These are phyloP conservation scores for Arthrobotrys conoides DNA, from an alignment of 2,329 filamentous ascomycete species.

Conservation along the genomic window DNA sequence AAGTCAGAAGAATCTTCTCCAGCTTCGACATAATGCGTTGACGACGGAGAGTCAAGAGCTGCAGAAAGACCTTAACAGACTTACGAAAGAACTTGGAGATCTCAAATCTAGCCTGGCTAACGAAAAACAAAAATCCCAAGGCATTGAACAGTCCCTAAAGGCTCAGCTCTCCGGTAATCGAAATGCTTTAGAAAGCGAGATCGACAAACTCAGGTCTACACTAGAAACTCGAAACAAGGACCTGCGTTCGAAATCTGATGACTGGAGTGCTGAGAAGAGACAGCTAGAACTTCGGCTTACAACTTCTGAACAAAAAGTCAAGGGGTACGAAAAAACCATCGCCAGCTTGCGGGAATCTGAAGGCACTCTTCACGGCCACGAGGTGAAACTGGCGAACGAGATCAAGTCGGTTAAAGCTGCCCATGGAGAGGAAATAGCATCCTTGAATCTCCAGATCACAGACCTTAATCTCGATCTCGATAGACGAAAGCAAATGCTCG, in stretches of 20 bases:
- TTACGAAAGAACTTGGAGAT: slow-evolving; percentile 70
- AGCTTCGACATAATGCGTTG: slow-evolving; percentile 78
- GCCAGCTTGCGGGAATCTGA: slow-evolving; percentile 65
- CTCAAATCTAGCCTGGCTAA: slow-evolving; percentile 71
- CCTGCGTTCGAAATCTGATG: slow-evolving; percentile 60
- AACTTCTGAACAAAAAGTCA: slow-evolving; percentile 77
- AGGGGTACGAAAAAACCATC: slow-evolving; percentile 78
- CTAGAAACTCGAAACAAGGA: slow-evolving; percentile 61
- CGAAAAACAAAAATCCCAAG: slow-evolving; percentile 75
- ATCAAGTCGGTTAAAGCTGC: slow-evolving; percentile 81
- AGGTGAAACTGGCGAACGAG: slow-evolving; percentile 72
- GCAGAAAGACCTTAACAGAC: slow-evolving; percentile 75
- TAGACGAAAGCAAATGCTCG: slow-evolving; percentile 76
- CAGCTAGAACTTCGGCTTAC: slow-evolving; percentile 77
- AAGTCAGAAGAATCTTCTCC: slow-evolving; percentile 77
- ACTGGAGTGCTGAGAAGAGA: slow-evolving; percentile 71
- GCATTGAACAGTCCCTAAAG: slow-evolving; percentile 76
- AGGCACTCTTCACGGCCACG: slow-evolving; percentile 52
- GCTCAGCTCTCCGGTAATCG: slow-evolving; percentile 64
- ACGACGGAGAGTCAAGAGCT: slow-evolving; percentile 77
- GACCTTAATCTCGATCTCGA: slow-evolving; percentile 80
- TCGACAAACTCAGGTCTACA: slow-evolving; percentile 62
- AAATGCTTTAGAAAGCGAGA: slow-evolving; percentile 62
- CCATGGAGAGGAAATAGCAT: slow-evolving; percentile 48
- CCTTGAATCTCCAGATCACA: slow-evolving; percentile 80